Conservation (phyloP, 2,329 filamentous ascomycete genomes). For the Reticulascus tulasneorum region DNA sequence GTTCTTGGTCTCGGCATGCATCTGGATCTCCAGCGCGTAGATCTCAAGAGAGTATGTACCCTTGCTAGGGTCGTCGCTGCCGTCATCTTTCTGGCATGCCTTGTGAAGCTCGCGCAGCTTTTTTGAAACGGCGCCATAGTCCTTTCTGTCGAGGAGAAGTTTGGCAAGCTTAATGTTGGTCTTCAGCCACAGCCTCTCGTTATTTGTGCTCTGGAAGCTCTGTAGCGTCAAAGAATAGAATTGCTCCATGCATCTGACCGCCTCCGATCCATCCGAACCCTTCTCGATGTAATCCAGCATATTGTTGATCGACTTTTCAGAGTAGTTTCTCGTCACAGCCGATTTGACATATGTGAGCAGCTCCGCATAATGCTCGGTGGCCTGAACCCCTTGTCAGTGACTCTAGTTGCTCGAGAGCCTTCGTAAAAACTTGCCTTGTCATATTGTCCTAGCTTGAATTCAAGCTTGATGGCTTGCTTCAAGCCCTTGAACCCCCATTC, state of each 20-base stretch:
- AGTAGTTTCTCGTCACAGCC: slow-evolving; percentile 95
- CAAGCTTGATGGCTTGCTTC: slow-evolving; percentile 96
- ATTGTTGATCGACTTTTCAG: slow-evolving; percentile 98
- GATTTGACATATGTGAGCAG: slow-evolving; percentile 97
- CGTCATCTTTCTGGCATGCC: slow-evolving; percentile 83
- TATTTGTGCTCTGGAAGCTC: slow-evolving; percentile 96
- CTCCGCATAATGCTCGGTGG: slow-evolving; percentile 87
- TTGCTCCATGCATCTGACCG: slow-evolving; percentile 78
- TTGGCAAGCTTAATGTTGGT: slow-evolving; percentile 96
- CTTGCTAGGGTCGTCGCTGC: slow-evolving; percentile 86
- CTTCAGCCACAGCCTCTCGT: slow-evolving; percentile 95
- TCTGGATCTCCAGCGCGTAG: slow-evolving; percentile 96
- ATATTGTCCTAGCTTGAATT: slow-evolving; percentile 89
- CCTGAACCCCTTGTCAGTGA: slow-evolving; percentile 44
- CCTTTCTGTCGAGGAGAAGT: slow-evolving; percentile 84
- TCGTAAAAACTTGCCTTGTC: slow-evolving; percentile 57
- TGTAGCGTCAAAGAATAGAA: slow-evolving; percentile 93
- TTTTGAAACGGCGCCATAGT: slow-evolving; percentile 74
- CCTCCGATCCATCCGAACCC: slow-evolving; percentile 64
- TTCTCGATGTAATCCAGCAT: slow-evolving; percentile 99
- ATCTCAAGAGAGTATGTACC: slow-evolving; percentile 95
- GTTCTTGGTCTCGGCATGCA: slow-evolving; percentile 95
- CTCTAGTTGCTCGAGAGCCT: not conserved
- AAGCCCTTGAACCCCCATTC: slow-evolving; percentile 99
- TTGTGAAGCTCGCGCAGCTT: slow-evolving; percentile 87